Base-by-base conservation (phyloP, 495 filamentous ascomycete genomes). In the Podospora sp. region DNA sequence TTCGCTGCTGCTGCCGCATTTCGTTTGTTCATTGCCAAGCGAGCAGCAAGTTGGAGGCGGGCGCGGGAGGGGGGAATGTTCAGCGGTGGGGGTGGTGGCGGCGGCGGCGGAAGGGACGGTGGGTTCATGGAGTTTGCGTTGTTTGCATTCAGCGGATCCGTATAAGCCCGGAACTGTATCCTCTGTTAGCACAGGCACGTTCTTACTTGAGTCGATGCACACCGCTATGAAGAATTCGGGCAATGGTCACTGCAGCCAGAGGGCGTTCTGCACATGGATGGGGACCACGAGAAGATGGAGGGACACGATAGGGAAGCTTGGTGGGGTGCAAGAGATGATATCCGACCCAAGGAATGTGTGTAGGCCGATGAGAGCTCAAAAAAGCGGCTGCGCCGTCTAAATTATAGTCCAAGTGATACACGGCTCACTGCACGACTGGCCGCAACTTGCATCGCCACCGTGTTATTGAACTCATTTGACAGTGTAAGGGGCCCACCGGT, bases 11-110 rank as follows among this genome's bases (percentile, higher is more conserved):
- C 68, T 7, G 76, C 71, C 12, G 77, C 75, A 11, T 88, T 88
- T 68, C 90, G 88, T 69, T 90, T 90, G 68, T 93, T 91, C 71
- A 90, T 84, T 16, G 93, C 93, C 1, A 97, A 86, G 22, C 92
- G 88, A 29, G 89, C 90, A 29, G 92, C 92, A 20, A 97, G 83
- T 77, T 96, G 93, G 21, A 92, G 85, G 20, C 93, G 88, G 21
- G 93, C 93, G n/a, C 93, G 86, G 2, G 92, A 94, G 2, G 93
- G 93, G 11, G 90, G 89, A 24, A 93, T 86, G 72, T 93, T 92
- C 40, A 91, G 83, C 6, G 89, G 89, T 5, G 89, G 86, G 1
- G 89, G 89, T 0, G 86, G 83, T 9, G 85, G 84, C 0, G 85
- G 83, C 0, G 82, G 79, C 18, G 84, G 79, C 21, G 84, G 80